phyloP scores from a whole-genome alignment of 148 eudicot genomes.

The Euryodendron excelsum region DNA sequence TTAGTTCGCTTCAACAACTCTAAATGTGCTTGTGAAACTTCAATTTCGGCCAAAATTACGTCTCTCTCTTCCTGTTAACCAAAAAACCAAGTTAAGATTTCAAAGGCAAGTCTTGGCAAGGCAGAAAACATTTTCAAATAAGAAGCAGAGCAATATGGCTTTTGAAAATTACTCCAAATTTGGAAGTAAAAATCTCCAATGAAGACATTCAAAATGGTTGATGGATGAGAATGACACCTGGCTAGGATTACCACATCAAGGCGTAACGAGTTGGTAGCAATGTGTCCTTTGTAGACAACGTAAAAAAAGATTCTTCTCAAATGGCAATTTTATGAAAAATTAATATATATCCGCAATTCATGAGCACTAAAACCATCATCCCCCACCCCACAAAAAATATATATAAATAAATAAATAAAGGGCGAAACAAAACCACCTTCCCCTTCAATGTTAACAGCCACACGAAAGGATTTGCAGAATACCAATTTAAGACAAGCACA shows the following conservation, averaged over 20 bases:
- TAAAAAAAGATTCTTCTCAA: background rate
- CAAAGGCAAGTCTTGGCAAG: background rate
- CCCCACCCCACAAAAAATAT: background rate
- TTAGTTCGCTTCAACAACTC: conserved; percentile 84
- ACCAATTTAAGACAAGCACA: background rate
- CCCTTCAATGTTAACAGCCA: background rate
- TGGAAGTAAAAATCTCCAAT: too few relatives aligned
- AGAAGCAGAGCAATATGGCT: background rate
- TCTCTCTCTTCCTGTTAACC: conserved; percentile 81
- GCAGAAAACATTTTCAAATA: background rate
- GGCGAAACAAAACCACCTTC: background rate
- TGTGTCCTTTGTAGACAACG: background rate
- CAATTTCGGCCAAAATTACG: conserved; percentile 89
- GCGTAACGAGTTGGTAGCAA: background rate
- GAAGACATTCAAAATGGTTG: background rate
- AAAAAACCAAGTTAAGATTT: conserved; percentile 10
- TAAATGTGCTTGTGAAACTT: conserved; percentile 97
- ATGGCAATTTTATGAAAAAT: background rate
- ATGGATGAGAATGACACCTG: background rate
- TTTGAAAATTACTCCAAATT: background rate
- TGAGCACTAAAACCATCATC: background rate
- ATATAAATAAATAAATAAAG: background rate
- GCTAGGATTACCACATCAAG: background rate
- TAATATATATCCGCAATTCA: background rate
- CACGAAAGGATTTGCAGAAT: background rate